These are phyloP conservation scores for Usnea hakonensis DNA, from an alignment of 495 filamentous ascomycete species.

Conservation along the genomic window DNA sequence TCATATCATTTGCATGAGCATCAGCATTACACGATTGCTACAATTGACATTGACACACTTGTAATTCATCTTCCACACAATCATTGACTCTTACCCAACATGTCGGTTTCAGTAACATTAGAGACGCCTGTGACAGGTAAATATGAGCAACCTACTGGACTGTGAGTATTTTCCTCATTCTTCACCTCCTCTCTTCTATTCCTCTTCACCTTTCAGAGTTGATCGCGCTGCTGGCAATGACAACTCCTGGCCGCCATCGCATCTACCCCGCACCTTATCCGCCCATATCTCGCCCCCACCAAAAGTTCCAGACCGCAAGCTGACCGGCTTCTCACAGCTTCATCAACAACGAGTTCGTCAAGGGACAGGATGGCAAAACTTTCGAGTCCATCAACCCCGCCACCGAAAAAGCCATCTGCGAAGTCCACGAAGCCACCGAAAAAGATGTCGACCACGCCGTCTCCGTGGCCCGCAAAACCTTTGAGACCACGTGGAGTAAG, in stretches of 20 bases:
- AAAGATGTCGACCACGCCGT: constrained; percentile 83
- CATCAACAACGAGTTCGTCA: constrained; percentile 97
- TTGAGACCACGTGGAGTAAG: constrained; percentile 69
- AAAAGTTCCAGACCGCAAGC: neutral
- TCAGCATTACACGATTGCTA: no score
- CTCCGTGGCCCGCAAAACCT: constrained; percentile 78
- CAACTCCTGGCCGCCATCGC: neutral
- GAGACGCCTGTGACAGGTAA: constrained; percentile 64
- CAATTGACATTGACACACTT: neutral
- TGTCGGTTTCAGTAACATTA: constrained; percentile 48
- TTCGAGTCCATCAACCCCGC: constrained; percentile 69
- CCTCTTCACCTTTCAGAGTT: neutral
- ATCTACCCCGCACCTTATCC: constrained; percentile 10
- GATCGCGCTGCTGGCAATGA: neutral
- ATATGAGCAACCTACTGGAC: constrained; percentile 77
- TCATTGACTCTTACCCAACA: constrained; percentile 23
- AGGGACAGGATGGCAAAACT: constrained; percentile 70
- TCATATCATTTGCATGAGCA: no score
- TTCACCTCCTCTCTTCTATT: no score
- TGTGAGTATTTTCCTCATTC: constrained; percentile 52
- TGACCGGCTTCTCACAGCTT: constrained; percentile 51
- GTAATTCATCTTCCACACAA: neutral
- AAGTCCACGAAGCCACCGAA: constrained; percentile 85
- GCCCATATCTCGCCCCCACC: constrained; percentile 5
- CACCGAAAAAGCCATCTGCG: constrained; percentile 60